These are phyloP conservation scores for Saccharomyces mikatae DNA, from an alignment of 805 yeast genomes.

Conservation along the genomic window DNA sequence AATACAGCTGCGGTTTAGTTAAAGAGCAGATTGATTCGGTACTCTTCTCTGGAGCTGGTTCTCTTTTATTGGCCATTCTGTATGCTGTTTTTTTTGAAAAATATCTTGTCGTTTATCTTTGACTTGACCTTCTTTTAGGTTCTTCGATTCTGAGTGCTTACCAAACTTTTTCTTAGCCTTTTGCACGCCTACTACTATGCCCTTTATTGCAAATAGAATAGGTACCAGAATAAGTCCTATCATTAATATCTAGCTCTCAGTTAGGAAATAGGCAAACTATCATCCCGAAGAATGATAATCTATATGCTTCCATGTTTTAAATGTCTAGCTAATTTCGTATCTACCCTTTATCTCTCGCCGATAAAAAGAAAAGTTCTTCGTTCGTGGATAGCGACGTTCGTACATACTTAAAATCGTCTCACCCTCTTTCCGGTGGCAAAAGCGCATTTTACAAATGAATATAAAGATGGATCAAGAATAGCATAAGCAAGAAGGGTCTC, in stretches of 20 bases:
- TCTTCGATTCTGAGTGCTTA: neutral
- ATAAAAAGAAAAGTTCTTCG: neutral
- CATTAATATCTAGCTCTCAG: neutral
- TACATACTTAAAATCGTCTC: neutral
- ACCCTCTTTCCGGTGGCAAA: neutral
- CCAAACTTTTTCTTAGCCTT: neutral
- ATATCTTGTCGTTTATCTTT: neutral
- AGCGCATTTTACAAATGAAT: neutral
- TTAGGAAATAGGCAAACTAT: neutral
- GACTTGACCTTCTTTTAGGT: neutral
- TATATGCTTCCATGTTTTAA: neutral
- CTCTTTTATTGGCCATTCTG: neutral
- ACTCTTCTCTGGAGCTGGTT: constrained; percentile 3
- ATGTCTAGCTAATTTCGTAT: neutral
- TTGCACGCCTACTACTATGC: neutral
- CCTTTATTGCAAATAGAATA: neutral
- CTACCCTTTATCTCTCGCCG: neutral
- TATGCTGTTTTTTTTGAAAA: neutral
- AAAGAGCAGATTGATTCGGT: constrained; percentile 37
- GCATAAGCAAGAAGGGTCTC: neutral
- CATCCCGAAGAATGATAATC: neutral
- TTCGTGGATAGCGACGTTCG: neutral
- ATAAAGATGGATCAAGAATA: neutral
- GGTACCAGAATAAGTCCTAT: neutral
- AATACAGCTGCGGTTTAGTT: constrained; percentile 45